Percentiles rank a stretch among this genome's conserved stretches.
These are phyloP conservation scores for Calonectria hawksworthii DNA, from an alignment of 2,329 filamentous ascomycete species.

Conservation along the genomic window DNA sequence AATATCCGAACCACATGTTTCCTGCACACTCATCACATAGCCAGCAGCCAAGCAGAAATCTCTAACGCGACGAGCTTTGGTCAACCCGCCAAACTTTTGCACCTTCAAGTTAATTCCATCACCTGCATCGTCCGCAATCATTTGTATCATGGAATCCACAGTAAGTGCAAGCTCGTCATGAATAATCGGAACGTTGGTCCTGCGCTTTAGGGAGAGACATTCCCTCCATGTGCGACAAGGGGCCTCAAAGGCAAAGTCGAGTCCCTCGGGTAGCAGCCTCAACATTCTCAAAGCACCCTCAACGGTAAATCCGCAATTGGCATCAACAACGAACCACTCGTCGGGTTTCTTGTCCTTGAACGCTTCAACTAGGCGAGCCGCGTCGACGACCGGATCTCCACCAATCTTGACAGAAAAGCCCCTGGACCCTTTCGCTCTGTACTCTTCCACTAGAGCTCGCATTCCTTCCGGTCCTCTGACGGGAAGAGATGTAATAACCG, in stretches of 20 bases:
- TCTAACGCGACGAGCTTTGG: slow-evolving; percentile 30
- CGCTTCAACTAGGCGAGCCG: slow-evolving; percentile 29
- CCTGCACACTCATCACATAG: slow-evolving; percentile 36
- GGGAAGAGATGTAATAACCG: slow-evolving; percentile 36
- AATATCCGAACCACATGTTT: slow-evolving; percentile 33
- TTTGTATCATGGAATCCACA: slow-evolving; percentile 30
- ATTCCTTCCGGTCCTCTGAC: slow-evolving; percentile 31
- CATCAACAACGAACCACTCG: slow-evolving; percentile 38
- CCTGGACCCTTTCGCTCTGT: slow-evolving; percentile 28
- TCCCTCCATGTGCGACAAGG: slow-evolving; percentile 36
- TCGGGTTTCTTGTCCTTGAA: slow-evolving; percentile 29
- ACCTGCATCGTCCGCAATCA: slow-evolving; percentile 34
- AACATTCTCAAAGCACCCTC: slow-evolving; percentile 34
- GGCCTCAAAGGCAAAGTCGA: slow-evolving; percentile 38
- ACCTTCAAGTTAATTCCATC: slow-evolving; percentile 37
- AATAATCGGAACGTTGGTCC: slow-evolving; percentile 34
- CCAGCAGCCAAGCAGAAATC: slow-evolving; percentile 35
- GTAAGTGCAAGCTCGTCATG: slow-evolving; percentile 33
- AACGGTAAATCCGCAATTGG: slow-evolving; percentile 35
- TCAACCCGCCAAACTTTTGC: slow-evolving; percentile 38
- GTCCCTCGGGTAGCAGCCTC: slow-evolving; percentile 29
- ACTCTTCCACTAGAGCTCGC: slow-evolving; percentile 26
- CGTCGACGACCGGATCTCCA: slow-evolving; percentile 30
- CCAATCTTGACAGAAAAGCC: slow-evolving; percentile 37
- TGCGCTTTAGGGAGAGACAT: slow-evolving; percentile 27